Evolutionary conservation across 176 grass and related monocot species (phyloP).

Genomic region (Oryza meridionalis): DNA sequence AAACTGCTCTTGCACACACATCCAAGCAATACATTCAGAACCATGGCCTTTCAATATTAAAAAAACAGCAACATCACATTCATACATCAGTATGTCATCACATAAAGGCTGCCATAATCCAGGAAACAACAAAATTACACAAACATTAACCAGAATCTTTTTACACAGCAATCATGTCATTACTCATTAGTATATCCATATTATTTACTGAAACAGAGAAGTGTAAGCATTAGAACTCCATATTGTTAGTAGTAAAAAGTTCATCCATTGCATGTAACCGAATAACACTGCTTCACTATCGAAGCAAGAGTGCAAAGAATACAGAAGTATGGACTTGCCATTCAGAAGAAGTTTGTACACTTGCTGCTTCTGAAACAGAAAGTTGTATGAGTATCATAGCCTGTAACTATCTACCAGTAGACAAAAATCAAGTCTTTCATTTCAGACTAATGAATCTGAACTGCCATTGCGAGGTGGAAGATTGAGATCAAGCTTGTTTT

Average conservation of each 20-base stretch:
- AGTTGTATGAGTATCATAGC: not conserved
- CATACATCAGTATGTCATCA: not conserved
- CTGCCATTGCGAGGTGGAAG: too few relatives aligned
- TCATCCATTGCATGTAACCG: not conserved
- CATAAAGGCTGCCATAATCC: not conserved
- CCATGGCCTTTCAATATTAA: too few relatives aligned
- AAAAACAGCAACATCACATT: not conserved
- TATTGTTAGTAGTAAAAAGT: not conserved
- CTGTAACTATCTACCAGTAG: conserved; percentile 15
- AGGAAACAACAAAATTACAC: not conserved
- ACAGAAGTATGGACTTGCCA: not conserved
- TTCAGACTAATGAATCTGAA: not conserved
- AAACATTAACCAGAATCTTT: not conserved
- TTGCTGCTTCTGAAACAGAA: not conserved
- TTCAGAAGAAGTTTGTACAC: not conserved
- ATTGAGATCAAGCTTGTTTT: too few relatives aligned
- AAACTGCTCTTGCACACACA: too few relatives aligned
- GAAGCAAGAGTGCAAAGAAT: not conserved
- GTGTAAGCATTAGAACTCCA: not conserved
- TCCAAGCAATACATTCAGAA: too few relatives aligned
- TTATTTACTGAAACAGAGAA: not conserved
- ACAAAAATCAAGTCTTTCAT: not conserved
- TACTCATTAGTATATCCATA: not conserved
- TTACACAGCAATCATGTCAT: not conserved
- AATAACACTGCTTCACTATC: not conserved